phyloP scores from a whole-genome alignment of 73 alveolate genomes.

The Effrenium voratum region DNA sequence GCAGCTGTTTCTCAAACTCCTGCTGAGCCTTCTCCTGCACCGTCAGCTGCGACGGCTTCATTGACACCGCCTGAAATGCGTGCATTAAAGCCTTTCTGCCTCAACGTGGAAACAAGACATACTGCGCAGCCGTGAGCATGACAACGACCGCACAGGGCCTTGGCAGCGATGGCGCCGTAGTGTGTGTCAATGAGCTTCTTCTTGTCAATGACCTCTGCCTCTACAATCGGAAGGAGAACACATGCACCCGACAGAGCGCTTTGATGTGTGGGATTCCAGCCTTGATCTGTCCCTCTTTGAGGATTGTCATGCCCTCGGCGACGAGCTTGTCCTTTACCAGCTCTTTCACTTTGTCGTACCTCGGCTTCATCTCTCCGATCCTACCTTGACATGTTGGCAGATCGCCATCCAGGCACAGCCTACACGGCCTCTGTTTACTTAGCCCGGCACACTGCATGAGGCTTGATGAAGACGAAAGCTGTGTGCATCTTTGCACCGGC shows the following conservation, averaged over 20 bases:
- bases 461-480: slow-evolving; percentile 91
- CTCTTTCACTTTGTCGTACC: background rate
- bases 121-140: too few relatives aligned
- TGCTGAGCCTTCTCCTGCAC: slow-evolving; percentile 69
- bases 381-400: too few relatives aligned
- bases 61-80: slow-evolving; percentile 58
- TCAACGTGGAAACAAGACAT: too few relatives aligned
- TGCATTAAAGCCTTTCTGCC: too few relatives aligned
- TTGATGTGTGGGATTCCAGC: background rate
- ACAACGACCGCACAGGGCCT: too few relatives aligned
- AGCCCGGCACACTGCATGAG: too few relatives aligned
- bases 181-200: slow-evolving; percentile 91
- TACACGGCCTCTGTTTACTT: too few relatives aligned
- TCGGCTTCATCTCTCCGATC: too few relatives aligned
- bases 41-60: slow-evolving; percentile 65
- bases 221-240: background rate
- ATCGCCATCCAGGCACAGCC: too few relatives aligned
- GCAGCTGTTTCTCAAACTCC: slow-evolving; percentile 63
- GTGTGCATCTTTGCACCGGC: slow-evolving; percentile 66
- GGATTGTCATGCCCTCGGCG: slow-evolving; percentile 57
- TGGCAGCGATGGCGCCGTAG: slow-evolving; percentile 92
- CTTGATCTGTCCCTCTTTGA: slow-evolving; percentile 51
- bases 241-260: background rate
- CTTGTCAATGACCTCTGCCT: slow-evolving; percentile 10
- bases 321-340: slow-evolving; percentile 58